Percentiles rank a stretch among this genome's conserved stretches.
Evolutionary conservation across 495 filamentous ascomycete genomes (phyloP).

Genomic region (Hypoxylon subgilvum): DNA sequence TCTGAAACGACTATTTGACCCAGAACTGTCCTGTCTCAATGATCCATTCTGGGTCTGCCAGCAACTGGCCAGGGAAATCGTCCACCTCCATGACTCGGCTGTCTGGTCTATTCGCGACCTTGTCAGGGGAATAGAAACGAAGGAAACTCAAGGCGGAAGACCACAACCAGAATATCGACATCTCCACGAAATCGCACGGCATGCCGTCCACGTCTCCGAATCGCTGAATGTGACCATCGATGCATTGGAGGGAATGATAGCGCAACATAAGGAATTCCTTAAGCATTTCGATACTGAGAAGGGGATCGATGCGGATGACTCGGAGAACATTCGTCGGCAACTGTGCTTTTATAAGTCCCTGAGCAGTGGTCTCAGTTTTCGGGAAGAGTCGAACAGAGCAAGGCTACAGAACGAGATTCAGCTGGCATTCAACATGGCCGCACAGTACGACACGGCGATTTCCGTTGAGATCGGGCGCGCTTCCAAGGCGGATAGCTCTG

Average conservation of each 20-base stretch:
- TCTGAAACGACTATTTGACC: background rate
- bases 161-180: slow-evolving; percentile 46
- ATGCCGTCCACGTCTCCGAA: slow-evolving; percentile 55
- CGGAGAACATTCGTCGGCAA: slow-evolving; percentile 31
- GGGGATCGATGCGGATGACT: background rate
- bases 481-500: slow-evolving; percentile 45
- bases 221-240: slow-evolving; percentile 50
- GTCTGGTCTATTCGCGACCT: slow-evolving; percentile 47
- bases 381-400: slow-evolving; percentile 50
- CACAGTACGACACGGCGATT: slow-evolving; percentile 46
- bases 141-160: slow-evolving; percentile 8
- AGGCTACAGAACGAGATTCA: slow-evolving; percentile 52
- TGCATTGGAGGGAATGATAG: slow-evolving; percentile 44
- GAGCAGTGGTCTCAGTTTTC: slow-evolving; percentile 46
- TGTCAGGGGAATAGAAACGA: slow-evolving; percentile 36
- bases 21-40: background rate
- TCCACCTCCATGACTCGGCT: slow-evolving; percentile 38
- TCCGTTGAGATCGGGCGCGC: slow-evolving; percentile 46
- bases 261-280: slow-evolving; percentile 35
- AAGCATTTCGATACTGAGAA: background rate
- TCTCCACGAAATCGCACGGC: slow-evolving; percentile 57
- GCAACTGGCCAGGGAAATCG: slow-evolving; percentile 30
- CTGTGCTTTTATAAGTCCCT: slow-evolving; percentile 46
- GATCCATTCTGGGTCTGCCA: slow-evolving; percentile 41
- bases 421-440: slow-evolving; percentile 49